Evolutionary conservation across 2,329 filamentous ascomycete genomes (phyloP).

Genomic region (Setomelanomma holmii): DNA sequence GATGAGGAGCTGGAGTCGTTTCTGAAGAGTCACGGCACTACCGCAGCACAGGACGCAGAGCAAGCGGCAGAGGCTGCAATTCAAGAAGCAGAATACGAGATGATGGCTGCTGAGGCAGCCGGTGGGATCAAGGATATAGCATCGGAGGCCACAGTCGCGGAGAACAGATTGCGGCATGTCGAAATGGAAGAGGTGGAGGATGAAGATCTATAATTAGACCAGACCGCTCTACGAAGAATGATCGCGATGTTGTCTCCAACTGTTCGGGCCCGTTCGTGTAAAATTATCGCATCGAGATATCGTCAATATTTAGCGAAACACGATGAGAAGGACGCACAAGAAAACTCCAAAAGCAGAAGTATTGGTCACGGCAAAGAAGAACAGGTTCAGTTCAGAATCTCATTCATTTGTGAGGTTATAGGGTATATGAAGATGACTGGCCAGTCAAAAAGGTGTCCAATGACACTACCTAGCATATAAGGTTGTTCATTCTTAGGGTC

Average conservation of each 20-base stretch:
- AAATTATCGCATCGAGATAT: too few species aligned
- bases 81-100: conserved; percentile 49
- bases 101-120: conserved; percentile 49
- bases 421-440: conserved; percentile 24
- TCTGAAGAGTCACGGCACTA: conserved; percentile 30
- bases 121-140: conserved; percentile 36
- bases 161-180: conserved; percentile 48
- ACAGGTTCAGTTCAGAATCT: conserved; percentile 1
- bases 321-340: too few species aligned
- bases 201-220: conserved; percentile 46
- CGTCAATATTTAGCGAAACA: too few species aligned
- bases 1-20: conserved; percentile 40
- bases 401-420: conserved; percentile 21
- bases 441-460: conserved; percentile 9
- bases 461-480: conserved; percentile 10
- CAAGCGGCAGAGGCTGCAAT: conserved; percentile 42
- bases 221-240: too few species aligned
- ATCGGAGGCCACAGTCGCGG: conserved; percentile 44
- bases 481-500: conserved; percentile 11
- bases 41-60: conserved; percentile 30
- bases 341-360: too few species aligned
- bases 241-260: too few species aligned
- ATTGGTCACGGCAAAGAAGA: neutral
- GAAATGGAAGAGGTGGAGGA: conserved; percentile 57
- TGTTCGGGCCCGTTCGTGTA: too few species aligned